Conservation (phyloP, 768 basidiomycete genomes). For the Lepiota subincarnata region DNA sequence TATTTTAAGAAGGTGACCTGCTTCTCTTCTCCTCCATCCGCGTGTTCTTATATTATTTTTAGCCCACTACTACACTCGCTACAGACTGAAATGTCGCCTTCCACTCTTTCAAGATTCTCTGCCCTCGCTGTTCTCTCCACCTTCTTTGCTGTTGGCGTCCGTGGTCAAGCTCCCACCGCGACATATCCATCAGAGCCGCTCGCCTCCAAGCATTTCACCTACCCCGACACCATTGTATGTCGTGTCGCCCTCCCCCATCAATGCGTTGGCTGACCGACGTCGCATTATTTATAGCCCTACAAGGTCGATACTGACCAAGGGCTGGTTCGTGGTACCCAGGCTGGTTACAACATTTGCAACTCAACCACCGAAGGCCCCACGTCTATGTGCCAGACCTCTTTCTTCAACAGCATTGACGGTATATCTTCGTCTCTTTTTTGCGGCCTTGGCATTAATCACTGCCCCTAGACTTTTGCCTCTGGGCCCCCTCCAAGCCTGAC, state of each 20-base stretch:
- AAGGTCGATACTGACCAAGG: conserved; percentile 26
- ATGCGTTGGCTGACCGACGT: not conserved
- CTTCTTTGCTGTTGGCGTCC: conserved; percentile 13
- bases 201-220: conserved; percentile 40
- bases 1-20: conserved; percentile 1
- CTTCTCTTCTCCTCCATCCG: conserved; percentile 1
- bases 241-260: not conserved
- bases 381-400: conserved; percentile 59
- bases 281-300: conserved; percentile 20
- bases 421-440: conserved; percentile 11
- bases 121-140: conserved; percentile 28
- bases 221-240: conserved; percentile 41
- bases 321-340: conserved; percentile 39
- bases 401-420: conserved; percentile 47
- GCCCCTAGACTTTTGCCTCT: conserved; percentile 61
- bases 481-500: conserved; percentile 51
- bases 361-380: conserved; percentile 55
- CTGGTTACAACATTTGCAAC: conserved; percentile 66
- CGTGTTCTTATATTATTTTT: conserved; percentile 5
- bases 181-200: conserved; percentile 45
- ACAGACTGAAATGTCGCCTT: conserved; percentile 35
- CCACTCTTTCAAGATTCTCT: conserved; percentile 36
- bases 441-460: not conserved
- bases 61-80: conserved; percentile 3
- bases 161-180: conserved; percentile 25